Percentiles rank a stretch among this genome's conserved stretches.
These are phyloP conservation scores for Fusarium penzigii DNA, from an alignment of 2,329 filamentous ascomycete species.

Conservation along the genomic window DNA sequence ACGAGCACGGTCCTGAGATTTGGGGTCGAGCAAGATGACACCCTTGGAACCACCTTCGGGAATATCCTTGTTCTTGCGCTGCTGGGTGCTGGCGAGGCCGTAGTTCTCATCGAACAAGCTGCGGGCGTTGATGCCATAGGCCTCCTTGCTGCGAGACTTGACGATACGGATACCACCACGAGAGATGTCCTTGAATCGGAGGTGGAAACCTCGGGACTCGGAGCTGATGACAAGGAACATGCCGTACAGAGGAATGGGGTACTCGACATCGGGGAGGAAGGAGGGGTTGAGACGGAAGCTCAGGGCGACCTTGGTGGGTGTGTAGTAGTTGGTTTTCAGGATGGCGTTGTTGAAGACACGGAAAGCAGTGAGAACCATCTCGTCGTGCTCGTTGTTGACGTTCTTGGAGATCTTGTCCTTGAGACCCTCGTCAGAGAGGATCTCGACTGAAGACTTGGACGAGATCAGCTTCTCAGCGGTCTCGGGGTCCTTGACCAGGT, in stretches of 20 bases:
- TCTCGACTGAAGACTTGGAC: conserved; percentile 60
- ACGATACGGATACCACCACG: conserved; percentile 98
- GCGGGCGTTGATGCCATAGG: conserved; percentile 93
- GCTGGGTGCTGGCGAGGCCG: conserved; percentile 95
- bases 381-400: conserved; percentile 91
- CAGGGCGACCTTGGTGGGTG: conserved; percentile 95
- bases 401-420: conserved; percentile 77
- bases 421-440: conserved; percentile 73
- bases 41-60: conserved; percentile 98
- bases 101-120: conserved; percentile 99
- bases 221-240: conserved; percentile 99
- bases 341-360: conserved; percentile 91
- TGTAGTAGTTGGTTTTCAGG: conserved; percentile 97
- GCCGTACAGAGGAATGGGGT: conserved; percentile 89
- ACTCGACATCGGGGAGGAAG: conserved; percentile 90
- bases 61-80: conserved; percentile 99
- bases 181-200: conserved; percentile 95
- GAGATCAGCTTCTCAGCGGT: conserved; percentile 53
- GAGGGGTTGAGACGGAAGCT: conserved; percentile 90
- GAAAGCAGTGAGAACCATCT: conserved; percentile 98
- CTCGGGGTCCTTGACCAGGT: conserved; percentile 61
- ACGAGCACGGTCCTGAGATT: conserved; percentile 88
- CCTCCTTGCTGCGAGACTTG: conserved; percentile 94
- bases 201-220: conserved; percentile 94
- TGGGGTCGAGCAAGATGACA: conserved; percentile 89